Conservation (phyloP, 192 early-diverging fungal genomes). For the Coemansia sp. region DNA sequence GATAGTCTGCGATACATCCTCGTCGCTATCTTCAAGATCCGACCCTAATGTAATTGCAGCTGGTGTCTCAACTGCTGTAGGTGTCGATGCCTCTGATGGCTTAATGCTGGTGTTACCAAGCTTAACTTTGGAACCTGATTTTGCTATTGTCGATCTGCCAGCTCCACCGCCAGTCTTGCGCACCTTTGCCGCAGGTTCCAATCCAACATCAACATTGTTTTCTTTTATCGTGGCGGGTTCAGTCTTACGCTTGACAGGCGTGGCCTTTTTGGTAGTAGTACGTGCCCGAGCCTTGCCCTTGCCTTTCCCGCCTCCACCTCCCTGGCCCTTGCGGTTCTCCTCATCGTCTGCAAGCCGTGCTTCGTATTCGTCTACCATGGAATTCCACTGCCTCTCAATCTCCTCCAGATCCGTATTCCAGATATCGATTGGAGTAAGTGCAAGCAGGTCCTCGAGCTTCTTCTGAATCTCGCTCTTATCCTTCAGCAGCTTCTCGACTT, state of each 20-base stretch:
- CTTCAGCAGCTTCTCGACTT: constrained; percentile 73
- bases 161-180: constrained; percentile 6
- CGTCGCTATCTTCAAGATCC: constrained; percentile 53
- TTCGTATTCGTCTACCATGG: constrained; percentile 43
- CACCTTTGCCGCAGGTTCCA: background rate
- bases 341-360: constrained; percentile 41
- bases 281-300: constrained; percentile 29
- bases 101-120: background rate
- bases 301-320: constrained; percentile 30
- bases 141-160: background rate
- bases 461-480: constrained; percentile 65
- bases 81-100: constrained; percentile 8
- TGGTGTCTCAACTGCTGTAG: background rate
- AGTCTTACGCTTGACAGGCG: constrained; percentile 47
- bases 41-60: constrained; percentile 38
- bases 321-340: constrained; percentile 34
- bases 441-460: constrained; percentile 66
- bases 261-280: constrained; percentile 27
- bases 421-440: constrained; percentile 67
- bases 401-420: constrained; percentile 86
- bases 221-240: constrained; percentile 25
- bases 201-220: constrained; percentile 10
- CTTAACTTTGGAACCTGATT: constrained; percentile 1
- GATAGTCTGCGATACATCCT: constrained; percentile 36
- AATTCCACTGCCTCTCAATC: constrained; percentile 83